Percentiles rank a stretch among this genome's conserved stretches.
phyloP scores from a whole-genome alignment of 108 stramenopile genomes.

The Conticribra weissflogii region DNA sequence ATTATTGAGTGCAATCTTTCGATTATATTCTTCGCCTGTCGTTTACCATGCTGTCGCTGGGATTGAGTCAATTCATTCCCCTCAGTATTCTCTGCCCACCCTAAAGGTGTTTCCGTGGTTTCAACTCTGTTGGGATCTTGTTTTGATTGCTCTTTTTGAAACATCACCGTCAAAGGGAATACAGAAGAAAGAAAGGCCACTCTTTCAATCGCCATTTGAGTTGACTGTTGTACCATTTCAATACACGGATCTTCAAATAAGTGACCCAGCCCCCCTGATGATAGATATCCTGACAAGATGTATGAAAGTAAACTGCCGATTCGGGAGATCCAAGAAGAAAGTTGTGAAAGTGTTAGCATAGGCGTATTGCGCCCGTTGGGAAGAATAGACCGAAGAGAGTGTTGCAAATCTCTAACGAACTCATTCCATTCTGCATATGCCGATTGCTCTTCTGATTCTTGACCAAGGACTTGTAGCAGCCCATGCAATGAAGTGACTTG shows the following conservation, averaged over 20 bases:
- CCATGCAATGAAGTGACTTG: too few species aligned
- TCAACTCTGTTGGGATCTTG: background rate
- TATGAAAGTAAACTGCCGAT: slow-evolving; percentile 21
- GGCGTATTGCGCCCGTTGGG: background rate
- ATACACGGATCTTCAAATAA: background rate
- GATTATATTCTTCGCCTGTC: slow-evolving; percentile 10
- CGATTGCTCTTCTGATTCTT: too few species aligned
- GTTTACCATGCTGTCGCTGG: slow-evolving; percentile 1
- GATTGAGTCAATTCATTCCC: background rate
- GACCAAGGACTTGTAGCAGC: too few species aligned
- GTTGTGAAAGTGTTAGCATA: slow-evolving; percentile 40
- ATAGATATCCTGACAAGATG: slow-evolving; percentile 6
- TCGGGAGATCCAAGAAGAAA: slow-evolving; percentile 33
- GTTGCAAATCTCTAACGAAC: slow-evolving; percentile 30
- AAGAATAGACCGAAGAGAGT: background rate
- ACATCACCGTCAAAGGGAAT: slow-evolving; percentile 13
- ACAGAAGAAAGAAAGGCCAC: slow-evolving; percentile 23
- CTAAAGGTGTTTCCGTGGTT: background rate
- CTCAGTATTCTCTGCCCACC: background rate
- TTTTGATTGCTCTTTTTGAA: background rate
- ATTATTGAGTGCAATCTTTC: slow-evolving; percentile 23
- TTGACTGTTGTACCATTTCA: slow-evolving; percentile 8
- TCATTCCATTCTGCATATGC: slow-evolving; percentile 49
- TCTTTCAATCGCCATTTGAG: slow-evolving; percentile 26
- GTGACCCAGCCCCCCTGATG: background rate